Percentiles rank a stretch among this genome's conserved stretches.
These are phyloP conservation scores for Neurospora sp. DNA, from an alignment of 495 filamentous ascomycete species.

Conservation along the genomic window DNA sequence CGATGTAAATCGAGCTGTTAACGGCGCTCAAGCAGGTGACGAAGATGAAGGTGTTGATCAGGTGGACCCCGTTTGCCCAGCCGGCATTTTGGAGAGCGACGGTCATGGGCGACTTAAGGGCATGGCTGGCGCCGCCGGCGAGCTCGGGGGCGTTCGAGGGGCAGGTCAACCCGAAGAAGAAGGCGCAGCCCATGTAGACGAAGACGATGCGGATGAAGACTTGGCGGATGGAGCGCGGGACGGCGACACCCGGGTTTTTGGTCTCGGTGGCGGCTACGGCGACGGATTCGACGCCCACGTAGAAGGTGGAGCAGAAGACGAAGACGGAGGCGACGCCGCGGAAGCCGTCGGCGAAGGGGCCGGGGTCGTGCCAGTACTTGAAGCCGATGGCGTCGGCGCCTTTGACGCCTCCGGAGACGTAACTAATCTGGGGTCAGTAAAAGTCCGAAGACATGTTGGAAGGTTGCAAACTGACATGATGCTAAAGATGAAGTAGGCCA, in stretches of 20 bases:
- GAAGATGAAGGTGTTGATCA: conserved; percentile 66
- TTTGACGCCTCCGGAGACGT: conserved; percentile 39
- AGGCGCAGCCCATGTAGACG: conserved; percentile 61
- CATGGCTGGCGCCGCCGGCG: conserved; percentile 38
- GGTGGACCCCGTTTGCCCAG: conserved; percentile 43
- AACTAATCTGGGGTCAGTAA: conserved; percentile 13
- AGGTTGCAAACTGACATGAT: conserved; percentile 35
- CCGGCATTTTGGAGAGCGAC: conserved; percentile 51
- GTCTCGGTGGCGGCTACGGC: conserved; percentile 69
- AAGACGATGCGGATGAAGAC: conserved; percentile 69
- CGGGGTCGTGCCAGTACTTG: conserved; percentile 58
- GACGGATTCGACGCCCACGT: conserved; percentile 65
- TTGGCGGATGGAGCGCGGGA: conserved; percentile 63
- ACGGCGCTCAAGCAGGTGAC: conserved; percentile 59
- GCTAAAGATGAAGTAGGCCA: conserved; percentile 59
- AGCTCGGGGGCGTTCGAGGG: conserved; percentile 37
- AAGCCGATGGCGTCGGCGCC: conserved; percentile 45
- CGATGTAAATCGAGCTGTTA: conserved; percentile 61
- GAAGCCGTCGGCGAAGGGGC: conserved; percentile 58
- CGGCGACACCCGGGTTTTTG: conserved; percentile 58
- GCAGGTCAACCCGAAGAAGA: conserved; percentile 59
- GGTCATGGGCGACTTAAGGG: conserved; percentile 47
- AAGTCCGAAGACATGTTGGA: neutral
- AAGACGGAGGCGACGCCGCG: conserved; percentile 49
- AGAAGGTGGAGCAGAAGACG: conserved; percentile 60